phyloP scores from a whole-genome alignment of 768 basidiomycete genomes.

The Trametes villosa region DNA sequence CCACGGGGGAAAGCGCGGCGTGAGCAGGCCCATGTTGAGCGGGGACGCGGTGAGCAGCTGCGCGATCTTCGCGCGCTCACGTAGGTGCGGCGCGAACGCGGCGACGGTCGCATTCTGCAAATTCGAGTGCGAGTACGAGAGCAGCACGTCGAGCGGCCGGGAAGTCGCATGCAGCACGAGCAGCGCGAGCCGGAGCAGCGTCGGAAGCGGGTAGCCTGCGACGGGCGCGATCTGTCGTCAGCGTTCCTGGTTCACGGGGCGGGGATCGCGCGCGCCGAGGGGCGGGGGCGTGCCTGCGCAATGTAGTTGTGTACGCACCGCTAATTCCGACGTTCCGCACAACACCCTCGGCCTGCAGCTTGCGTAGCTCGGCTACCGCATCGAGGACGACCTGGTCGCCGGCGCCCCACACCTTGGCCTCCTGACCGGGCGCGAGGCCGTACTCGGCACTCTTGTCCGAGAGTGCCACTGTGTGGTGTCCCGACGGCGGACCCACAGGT shows the following conservation, averaged over 20 bases:
- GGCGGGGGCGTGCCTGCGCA: not conserved
- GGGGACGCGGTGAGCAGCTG: slow-evolving; percentile 83
- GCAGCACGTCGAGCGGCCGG: slow-evolving; percentile 74
- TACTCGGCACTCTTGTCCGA: slow-evolving; percentile 58
- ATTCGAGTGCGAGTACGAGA: slow-evolving; percentile 82
- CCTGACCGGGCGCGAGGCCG: slow-evolving; percentile 63
- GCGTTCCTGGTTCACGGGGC: not conserved
- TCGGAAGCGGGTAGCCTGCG: slow-evolving; percentile 79
- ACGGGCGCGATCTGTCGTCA: not conserved
- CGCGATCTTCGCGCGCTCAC: slow-evolving; percentile 62
- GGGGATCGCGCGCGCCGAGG: not conserved
- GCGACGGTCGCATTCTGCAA: slow-evolving; percentile 70
- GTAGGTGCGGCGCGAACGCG: slow-evolving; percentile 60
- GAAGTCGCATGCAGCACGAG: slow-evolving; percentile 70
- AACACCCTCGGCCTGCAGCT: slow-evolving; percentile 72
- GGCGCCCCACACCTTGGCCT: slow-evolving; percentile 59
- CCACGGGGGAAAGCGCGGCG: slow-evolving; percentile 63
- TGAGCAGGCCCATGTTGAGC: slow-evolving; percentile 82
- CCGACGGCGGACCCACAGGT: slow-evolving; percentile 52
- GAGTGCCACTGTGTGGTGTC: slow-evolving; percentile 62
- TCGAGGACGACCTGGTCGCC: slow-evolving; percentile 76
- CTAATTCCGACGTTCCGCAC: slow-evolving; percentile 79
- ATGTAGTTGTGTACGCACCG: slow-evolving; percentile 46
- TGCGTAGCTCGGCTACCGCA: slow-evolving; percentile 67
- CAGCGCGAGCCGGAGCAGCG: slow-evolving; percentile 81